Percentiles rank a stretch among this genome's conserved stretches.
phyloP scores from a whole-genome alignment of 441 rosid genomes.

The Metrosideros polymorpha region DNA sequence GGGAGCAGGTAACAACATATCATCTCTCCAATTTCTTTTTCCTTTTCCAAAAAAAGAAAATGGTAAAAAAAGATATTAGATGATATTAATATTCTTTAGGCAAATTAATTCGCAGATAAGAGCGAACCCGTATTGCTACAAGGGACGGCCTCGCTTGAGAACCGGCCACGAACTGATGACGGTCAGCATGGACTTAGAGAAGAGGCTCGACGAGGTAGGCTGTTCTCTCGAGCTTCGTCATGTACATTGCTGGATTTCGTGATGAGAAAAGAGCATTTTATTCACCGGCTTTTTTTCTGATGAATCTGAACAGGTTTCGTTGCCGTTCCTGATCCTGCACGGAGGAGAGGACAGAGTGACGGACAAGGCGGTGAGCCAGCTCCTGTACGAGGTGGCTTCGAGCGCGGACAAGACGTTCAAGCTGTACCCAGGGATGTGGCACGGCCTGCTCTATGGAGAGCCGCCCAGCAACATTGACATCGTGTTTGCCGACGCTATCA shows the following conservation, averaged over 20 bases:
- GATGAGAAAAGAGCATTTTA: not conserved
- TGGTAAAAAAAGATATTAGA: not conserved
- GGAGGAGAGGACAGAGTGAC: conserved; percentile 84
- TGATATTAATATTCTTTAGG: not conserved
- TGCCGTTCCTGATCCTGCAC: conserved; percentile 74
- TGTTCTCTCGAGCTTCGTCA: not conserved
- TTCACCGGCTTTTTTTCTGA: not conserved
- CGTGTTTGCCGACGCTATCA: conserved; percentile 55
- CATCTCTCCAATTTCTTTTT: not conserved
- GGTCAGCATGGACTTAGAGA: conserved; percentile 48
- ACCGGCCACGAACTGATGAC: conserved; percentile 54
- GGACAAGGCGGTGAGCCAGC: conserved; percentile 46
- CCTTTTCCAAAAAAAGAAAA: not conserved
- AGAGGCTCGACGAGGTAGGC: conserved; percentile 45
- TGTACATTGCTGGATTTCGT: not conserved
- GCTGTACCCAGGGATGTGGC: conserved; percentile 87
- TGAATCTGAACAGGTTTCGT: conserved; percentile 29
- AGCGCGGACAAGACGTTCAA: conserved; percentile 76
- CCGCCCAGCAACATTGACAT: conserved; percentile 40
- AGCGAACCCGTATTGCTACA: conserved; percentile 61
- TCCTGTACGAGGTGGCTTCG: conserved; percentile 35
- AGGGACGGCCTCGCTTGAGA: conserved; percentile 66
- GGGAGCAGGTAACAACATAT: conserved; percentile 51
- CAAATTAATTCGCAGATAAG: conserved; percentile 30
- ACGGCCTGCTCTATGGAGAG: conserved; percentile 80